Evolutionary conservation across 176 grass and related monocot species (phyloP).

Genomic region (Aegilops tauschii): DNA sequence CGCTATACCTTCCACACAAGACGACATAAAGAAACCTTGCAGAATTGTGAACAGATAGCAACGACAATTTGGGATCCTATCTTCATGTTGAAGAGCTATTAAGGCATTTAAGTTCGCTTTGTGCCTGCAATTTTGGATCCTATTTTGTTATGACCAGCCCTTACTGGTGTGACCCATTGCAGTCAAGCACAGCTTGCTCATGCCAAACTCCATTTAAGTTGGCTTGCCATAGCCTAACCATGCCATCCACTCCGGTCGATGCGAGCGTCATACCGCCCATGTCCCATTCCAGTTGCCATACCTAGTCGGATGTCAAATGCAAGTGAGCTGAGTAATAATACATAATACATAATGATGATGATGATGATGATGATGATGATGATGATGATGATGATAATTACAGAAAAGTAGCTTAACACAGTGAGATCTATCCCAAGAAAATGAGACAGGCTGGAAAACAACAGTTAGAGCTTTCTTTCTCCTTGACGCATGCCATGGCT

Average conservation of each 20-base stretch:
- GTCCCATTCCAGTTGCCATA: slow-evolving; percentile 94
- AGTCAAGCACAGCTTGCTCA: slow-evolving; percentile 73
- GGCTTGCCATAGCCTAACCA: slow-evolving; percentile 83
- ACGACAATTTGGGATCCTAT: neutral
- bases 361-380: too few relatives aligned
- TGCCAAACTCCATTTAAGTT: slow-evolving; percentile 94
- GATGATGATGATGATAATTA: too few relatives aligned
- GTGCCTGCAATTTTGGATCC: neutral
- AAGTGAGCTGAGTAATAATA: neutral
- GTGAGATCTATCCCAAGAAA: neutral
- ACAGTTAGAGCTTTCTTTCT: neutral
- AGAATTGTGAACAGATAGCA: neutral
- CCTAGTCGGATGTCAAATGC: slow-evolving; percentile 32
- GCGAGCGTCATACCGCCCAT: slow-evolving; percentile 93
- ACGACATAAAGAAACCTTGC: neutral
- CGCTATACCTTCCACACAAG: neutral
- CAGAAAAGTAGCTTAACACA: neutral
- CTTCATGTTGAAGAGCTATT: neutral
- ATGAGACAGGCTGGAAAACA: neutral
- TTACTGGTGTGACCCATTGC: slow-evolving; percentile 50
- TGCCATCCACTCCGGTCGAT: slow-evolving; percentile 73
- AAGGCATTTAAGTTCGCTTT: neutral
- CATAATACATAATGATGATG: too few relatives aligned
- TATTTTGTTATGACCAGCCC: neutral
- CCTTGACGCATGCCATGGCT: neutral